Evolutionary conservation across 202 grass and related monocot species (phyloP).

Genomic region (Hordeum pubiflorum): DNA sequence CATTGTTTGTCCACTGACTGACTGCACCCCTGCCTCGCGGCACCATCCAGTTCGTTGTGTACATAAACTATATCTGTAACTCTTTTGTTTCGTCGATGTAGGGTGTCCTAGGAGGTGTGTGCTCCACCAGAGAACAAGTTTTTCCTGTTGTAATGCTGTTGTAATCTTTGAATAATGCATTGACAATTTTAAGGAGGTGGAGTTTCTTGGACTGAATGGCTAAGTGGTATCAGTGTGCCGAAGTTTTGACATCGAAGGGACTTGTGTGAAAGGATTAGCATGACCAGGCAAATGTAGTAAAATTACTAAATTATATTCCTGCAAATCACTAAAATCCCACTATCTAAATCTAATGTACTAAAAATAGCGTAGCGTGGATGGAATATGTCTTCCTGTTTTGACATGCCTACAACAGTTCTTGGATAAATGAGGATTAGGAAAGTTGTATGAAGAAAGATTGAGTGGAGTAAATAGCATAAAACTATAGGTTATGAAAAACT

Average conservation of each 20-base stretch:
- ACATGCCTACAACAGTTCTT: not conserved
- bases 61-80: constrained; percentile 41
- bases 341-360: too few species aligned
- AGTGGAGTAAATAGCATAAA: too few species aligned
- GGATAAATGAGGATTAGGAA: not conserved
- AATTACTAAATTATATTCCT: too few species aligned
- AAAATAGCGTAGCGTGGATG: too few species aligned
- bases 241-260: too few species aligned
- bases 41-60: constrained; percentile 31
- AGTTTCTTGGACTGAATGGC: too few species aligned
- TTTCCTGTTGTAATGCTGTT: constrained; percentile 6
- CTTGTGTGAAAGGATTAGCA: too few species aligned
- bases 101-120: constrained; percentile 8
- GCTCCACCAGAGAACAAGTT: constrained; percentile 11
- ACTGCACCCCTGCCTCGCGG: not conserved
- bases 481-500: too few species aligned
- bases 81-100: constrained; percentile 30
- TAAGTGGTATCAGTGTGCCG: too few species aligned
- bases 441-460: not conserved
- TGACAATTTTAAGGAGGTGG: not conserved
- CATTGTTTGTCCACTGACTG: constrained; percentile 15
- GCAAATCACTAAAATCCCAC: too few species aligned
- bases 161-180: constrained; percentile 38
- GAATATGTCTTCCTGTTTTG: not conserved
- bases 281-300: too few species aligned